A percentile compares a stretch with the other conserved stretches of the same genome.
These are phyloP conservation scores for Teunomyces funiuensis DNA, from an alignment of 805 yeast species.

Conservation along the genomic window DNA sequence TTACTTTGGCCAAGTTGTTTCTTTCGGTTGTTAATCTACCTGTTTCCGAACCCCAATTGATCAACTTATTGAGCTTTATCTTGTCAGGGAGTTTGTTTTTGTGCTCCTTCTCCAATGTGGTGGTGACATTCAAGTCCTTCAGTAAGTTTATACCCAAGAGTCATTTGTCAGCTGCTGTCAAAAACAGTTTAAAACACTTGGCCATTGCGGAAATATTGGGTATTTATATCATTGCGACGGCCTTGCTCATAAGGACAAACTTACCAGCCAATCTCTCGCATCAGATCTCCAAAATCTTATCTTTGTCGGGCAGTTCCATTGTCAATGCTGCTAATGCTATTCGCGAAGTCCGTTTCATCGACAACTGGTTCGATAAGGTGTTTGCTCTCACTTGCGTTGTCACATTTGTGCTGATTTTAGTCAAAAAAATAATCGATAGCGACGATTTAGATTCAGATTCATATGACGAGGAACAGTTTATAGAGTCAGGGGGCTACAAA, in stretches of 20 bases:
- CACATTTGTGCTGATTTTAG: constrained; percentile 26
- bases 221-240: constrained; percentile 52
- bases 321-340: constrained; percentile 19
- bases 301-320: constrained; percentile 32
- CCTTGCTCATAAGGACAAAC: constrained; percentile 48
- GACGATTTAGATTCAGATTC: constrained; percentile 13
- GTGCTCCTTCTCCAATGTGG: constrained; percentile 65
- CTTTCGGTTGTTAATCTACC: constrained; percentile 24
- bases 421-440: constrained; percentile 20
- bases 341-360: constrained; percentile 47
- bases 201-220: constrained; percentile 48
- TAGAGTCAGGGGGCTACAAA: constrained; percentile 18
- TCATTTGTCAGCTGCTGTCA: constrained; percentile 14
- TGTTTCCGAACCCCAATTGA: constrained; percentile 38
- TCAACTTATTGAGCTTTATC: constrained; percentile 48
- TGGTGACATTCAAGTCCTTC: constrained; percentile 58
- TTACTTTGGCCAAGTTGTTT: constrained; percentile 45
- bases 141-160: constrained; percentile 22
- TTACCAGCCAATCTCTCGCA: constrained; percentile 45
- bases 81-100: constrained; percentile 59
- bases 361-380: constrained; percentile 52
- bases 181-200: constrained; percentile 37
- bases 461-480: constrained; percentile 36
- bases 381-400: constrained; percentile 44
- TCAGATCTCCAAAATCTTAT: constrained; percentile 39